A percentile compares a stretch with the other conserved stretches of the same genome.
Conservation (phyloP, 352 stramenopile genomes). For the Globisporangium canariense region DNA sequence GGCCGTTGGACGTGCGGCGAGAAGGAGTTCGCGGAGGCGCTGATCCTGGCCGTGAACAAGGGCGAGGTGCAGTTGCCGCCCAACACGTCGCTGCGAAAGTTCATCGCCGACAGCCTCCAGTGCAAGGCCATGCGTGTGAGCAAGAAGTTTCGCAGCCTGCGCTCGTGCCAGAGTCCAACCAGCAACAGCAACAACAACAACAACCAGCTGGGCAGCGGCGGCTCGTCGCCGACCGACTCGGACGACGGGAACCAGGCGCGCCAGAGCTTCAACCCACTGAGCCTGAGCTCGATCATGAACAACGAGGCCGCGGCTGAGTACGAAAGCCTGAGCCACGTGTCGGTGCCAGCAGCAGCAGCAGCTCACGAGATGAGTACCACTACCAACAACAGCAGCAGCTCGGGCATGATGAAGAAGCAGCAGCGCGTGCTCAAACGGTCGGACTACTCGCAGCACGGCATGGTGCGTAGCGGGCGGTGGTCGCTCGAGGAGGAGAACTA, state of each 20-base stretch:
- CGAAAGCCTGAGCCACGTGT: not conserved
- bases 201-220: not conserved
- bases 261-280: conserved; percentile 58
- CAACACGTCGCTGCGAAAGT: conserved; percentile 55
- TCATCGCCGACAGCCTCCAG: conserved; percentile 50
- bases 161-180: conserved; percentile 23
- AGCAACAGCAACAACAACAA: not conserved
- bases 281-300: conserved; percentile 77
- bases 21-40: conserved; percentile 49
- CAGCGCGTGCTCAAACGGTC: conserved; percentile 67
- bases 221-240: conserved; percentile 16
- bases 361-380: not conserved
- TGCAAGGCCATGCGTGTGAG: conserved; percentile 65
- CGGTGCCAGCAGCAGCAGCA: no score
- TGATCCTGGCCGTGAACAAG: conserved; percentile 51
- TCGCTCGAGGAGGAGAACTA: conserved; percentile 61
- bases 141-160: conserved; percentile 60
- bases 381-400: not conserved
- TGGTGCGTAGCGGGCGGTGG: conserved; percentile 74
- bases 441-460: conserved; percentile 75
- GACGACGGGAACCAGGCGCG: conserved; percentile 12
- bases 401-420: conserved; percentile 35
- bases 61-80: conserved; percentile 41
- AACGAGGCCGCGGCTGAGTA: conserved; percentile 34
- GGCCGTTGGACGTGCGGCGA: conserved; percentile 54